Evolutionary conservation across 305 asterid genomes (phyloP).

Genomic region (Fraxinus floribunda): DNA sequence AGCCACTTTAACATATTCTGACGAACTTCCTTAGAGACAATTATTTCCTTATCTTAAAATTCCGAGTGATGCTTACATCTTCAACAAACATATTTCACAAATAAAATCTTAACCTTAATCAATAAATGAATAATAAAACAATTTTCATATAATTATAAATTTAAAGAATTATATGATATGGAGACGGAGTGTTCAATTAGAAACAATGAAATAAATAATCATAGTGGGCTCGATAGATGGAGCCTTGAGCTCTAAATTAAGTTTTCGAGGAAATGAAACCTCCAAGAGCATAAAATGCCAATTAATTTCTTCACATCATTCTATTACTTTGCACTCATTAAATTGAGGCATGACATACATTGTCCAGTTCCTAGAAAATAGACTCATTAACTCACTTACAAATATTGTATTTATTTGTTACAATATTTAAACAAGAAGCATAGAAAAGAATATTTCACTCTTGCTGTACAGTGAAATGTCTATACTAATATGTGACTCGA

Average conservation of each 20-base stretch:
- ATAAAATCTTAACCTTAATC: too few relatives aligned
- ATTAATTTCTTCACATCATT: background rate
- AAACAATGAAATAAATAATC: background rate
- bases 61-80: background rate
- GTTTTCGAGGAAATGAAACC: background rate
- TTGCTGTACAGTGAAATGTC: slow-evolving; percentile 21
- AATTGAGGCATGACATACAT: background rate
- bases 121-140: too few relatives aligned
- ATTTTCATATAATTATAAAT: too few relatives aligned
- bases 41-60: too few relatives aligned
- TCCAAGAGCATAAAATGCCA: background rate
- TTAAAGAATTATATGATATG: too few relatives aligned
- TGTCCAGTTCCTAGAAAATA: background rate
- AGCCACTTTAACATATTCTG: background rate
- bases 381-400: background rate
- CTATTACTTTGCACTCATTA: background rate
- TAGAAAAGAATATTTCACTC: background rate
- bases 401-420: background rate
- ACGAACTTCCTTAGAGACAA: too few relatives aligned
- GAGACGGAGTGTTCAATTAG: background rate
- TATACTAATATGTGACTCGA: background rate
- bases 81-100: background rate
- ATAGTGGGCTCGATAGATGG: background rate
- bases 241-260: background rate
- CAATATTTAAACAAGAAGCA: background rate